A percentile compares a stretch with the other conserved stretches of the same genome.
These are phyloP conservation scores for Trypethelium eluteriae DNA, from an alignment of 495 filamentous ascomycete genomes.

Conservation along the genomic window DNA sequence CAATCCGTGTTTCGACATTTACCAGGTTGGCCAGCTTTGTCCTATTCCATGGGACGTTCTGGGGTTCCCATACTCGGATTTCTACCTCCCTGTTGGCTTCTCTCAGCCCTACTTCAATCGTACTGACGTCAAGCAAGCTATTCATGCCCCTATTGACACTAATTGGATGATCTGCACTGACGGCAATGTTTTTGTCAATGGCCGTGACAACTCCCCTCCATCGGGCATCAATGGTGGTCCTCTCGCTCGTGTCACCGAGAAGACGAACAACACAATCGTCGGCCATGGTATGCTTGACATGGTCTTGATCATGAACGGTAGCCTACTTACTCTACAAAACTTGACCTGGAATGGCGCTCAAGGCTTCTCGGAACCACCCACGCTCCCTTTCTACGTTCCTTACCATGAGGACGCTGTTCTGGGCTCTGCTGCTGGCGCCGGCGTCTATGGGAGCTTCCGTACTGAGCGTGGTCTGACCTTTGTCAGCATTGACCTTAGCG, in stretches of 20 bases:
- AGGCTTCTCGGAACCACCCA: constrained; percentile 49
- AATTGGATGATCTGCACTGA: constrained; percentile 21
- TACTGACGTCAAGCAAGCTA: constrained; percentile 62
- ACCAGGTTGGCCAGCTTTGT: constrained; percentile 66
- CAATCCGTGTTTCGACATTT: constrained; percentile 78
- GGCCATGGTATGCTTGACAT: constrained; percentile 58
- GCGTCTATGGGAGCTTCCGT: constrained; percentile 32
- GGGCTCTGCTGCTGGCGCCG: constrained; percentile 27
- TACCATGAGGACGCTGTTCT: constrained; percentile 30
- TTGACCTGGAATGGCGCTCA: constrained; percentile 73
- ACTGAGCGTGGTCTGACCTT: constrained; percentile 36
- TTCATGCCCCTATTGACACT: constrained; percentile 52
- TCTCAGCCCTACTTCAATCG: constrained; percentile 69
- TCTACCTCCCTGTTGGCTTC: constrained; percentile 37
- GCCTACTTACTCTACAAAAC: constrained; percentile 69
- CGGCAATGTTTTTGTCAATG: constrained; percentile 19
- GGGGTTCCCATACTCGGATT: constrained; percentile 55
- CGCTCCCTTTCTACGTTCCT: constrained; percentile 34
- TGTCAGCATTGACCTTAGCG: constrained; percentile 28
- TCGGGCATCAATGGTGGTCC: constrained; percentile 31
- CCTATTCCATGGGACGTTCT: constrained; percentile 66
- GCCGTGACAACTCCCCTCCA: constrained; percentile 29
- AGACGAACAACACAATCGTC: constrained; percentile 60
- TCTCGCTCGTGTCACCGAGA: constrained; percentile 63
- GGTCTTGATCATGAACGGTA: constrained; percentile 57